Conservation (phyloP, 2,329 filamentous ascomycete species). For the Lecanosticta acicola region DNA sequence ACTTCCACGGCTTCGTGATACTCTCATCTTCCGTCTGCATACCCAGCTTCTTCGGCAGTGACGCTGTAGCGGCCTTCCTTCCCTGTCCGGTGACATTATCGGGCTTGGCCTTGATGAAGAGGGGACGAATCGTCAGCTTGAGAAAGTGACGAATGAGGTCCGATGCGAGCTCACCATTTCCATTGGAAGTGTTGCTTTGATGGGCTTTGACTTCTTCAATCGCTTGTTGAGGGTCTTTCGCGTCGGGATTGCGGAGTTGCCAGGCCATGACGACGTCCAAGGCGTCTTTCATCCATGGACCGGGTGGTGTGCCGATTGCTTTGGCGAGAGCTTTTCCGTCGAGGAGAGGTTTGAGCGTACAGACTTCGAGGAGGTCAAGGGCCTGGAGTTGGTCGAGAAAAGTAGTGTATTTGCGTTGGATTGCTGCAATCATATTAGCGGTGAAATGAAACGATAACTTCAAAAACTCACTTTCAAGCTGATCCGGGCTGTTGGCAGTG, state of each 20-base stretch:
- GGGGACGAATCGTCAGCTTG: slow-evolving; percentile 57
- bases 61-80: slow-evolving; percentile 47
- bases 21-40: slow-evolving; percentile 36
- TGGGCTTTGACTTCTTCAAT: slow-evolving; percentile 41
- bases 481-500: slow-evolving; percentile 39
- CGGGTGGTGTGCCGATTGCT: slow-evolving; percentile 61
- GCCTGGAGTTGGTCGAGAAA: slow-evolving; percentile 50
- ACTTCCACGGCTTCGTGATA: slow-evolving; percentile 58
- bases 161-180: slow-evolving; percentile 46
- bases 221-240: slow-evolving; percentile 49
- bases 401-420: slow-evolving; percentile 47
- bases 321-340: slow-evolving; percentile 70
- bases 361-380: slow-evolving; percentile 47
- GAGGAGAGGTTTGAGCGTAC: slow-evolving; percentile 48
- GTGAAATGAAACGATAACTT: slow-evolving; percentile 8
- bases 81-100: slow-evolving; percentile 52
- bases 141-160: slow-evolving; percentile 53
- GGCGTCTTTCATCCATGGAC: slow-evolving; percentile 77
- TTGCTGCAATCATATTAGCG: slow-evolving; percentile 30
- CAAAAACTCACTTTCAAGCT: slow-evolving; percentile 40
- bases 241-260: slow-evolving; percentile 75
- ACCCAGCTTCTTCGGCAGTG: slow-evolving; percentile 35
- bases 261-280: slow-evolving; percentile 76
- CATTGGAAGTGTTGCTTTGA: slow-evolving; percentile 9
- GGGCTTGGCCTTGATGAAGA: slow-evolving; percentile 57